Percentiles rank a stretch among this genome's conserved stretches.
Conservation (phyloP, 192 early-diverging fungal genomes). For the Dissophora ornata region DNA sequence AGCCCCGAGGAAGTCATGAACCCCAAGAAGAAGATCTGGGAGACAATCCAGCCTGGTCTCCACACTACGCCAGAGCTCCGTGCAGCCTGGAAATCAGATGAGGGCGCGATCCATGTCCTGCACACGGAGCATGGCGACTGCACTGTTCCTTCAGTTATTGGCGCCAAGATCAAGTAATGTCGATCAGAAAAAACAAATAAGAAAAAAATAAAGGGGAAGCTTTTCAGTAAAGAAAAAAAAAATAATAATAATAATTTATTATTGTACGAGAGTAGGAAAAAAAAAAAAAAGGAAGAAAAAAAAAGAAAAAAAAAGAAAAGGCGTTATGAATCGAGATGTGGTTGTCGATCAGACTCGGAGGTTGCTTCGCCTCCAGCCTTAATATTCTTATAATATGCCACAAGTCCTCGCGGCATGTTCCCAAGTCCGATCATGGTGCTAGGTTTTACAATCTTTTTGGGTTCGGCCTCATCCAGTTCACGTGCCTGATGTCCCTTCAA, state of each 20-base stretch:
- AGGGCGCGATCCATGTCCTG: slow-evolving; percentile 60
- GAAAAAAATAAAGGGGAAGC: slow-evolving; percentile 25
- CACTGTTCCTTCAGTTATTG: slow-evolving; percentile 71
- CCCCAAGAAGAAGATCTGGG: slow-evolving; percentile 99
- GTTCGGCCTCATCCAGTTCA: neutral
- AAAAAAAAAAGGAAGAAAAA: slow-evolving; percentile 8
- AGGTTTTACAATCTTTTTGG: slow-evolving; percentile 36
- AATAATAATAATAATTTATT: too few relatives aligned
- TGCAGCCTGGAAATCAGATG: slow-evolving; percentile 73
- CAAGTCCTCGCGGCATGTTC: slow-evolving; percentile 43
- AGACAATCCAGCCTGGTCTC: slow-evolving; percentile 92
- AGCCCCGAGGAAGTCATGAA: slow-evolving; percentile 90
- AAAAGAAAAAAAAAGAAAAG: slow-evolving; percentile 8
- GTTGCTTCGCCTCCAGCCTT: slow-evolving; percentile 51
- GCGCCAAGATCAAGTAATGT: slow-evolving; percentile 77
- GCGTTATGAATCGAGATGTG: neutral
- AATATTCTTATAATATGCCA: slow-evolving; percentile 44
- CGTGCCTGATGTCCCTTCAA: too few relatives aligned
- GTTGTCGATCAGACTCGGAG: too few relatives aligned
- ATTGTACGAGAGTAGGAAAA: too few relatives aligned
- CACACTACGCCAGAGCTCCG: slow-evolving; percentile 75
- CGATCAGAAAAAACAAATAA: slow-evolving; percentile 1
- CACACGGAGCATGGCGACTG: slow-evolving; percentile 61
- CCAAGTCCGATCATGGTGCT: slow-evolving; percentile 37
- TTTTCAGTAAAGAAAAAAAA: slow-evolving; percentile 20